phyloP scores from a whole-genome alignment of 495 filamentous ascomycete genomes.

The Elaphomyces granulatus region DNA sequence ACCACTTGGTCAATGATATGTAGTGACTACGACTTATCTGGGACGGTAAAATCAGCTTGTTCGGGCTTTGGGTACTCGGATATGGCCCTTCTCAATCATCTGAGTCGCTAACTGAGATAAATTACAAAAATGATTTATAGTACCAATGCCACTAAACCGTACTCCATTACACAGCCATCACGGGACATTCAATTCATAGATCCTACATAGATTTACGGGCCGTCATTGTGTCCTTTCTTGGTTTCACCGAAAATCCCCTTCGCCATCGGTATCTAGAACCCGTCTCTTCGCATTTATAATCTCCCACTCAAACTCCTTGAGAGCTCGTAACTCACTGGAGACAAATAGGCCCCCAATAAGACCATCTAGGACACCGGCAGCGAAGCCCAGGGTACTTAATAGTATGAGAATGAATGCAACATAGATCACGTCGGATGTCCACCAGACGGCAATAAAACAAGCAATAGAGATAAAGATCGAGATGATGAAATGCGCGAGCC shows the following conservation, averaged over 20 bases:
- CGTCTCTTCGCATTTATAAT: constrained; percentile 50
- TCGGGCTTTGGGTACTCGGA: no score
- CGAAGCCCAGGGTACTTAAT: constrained; percentile 59
- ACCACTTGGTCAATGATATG: no score
- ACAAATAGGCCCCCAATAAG: constrained; percentile 79
- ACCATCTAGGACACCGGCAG: constrained; percentile 65
- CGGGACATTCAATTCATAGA: no score
- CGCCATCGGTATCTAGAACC: constrained; percentile 13
- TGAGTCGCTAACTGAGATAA: no score
- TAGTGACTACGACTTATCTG: no score
- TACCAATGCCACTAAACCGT: no score
- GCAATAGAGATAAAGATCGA: constrained; percentile 49
- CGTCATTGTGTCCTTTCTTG: constrained; percentile 3
- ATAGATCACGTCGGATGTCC: constrained; percentile 52
- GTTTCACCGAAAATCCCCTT: not conserved
- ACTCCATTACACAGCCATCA: no score
- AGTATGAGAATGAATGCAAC: constrained; percentile 71
- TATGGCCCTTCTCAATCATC: no score
- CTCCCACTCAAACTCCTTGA: constrained; percentile 96
- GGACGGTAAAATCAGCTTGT: no score
- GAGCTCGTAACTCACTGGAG: constrained; percentile 59
- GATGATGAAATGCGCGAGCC: constrained; percentile 56
- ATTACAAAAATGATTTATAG: no score
- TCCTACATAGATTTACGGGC: no score
- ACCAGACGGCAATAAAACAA: constrained; percentile 76